Evolutionary conservation across 768 basidiomycete species (phyloP).

Genomic region (Mycena indigotica): DNA sequence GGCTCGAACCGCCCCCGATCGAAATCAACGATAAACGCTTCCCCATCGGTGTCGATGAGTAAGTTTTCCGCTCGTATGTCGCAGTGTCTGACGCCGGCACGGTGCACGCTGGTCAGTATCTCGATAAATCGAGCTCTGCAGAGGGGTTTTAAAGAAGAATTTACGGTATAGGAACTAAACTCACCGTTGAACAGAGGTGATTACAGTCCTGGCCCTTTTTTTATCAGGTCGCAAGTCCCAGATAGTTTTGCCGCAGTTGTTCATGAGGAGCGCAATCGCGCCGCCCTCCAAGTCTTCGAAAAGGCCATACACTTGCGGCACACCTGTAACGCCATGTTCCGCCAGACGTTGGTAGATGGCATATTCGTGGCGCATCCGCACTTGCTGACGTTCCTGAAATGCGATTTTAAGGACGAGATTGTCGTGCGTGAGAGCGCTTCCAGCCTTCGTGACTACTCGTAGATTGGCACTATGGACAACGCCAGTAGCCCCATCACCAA

Average conservation of each 20-base stretch:
- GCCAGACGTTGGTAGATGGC: slow-evolving; percentile 10
- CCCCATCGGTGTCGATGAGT: slow-evolving; percentile 8
- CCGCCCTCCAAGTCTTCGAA: slow-evolving; percentile 20
- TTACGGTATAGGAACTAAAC: background rate
- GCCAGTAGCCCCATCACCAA: slow-evolving; percentile 16
- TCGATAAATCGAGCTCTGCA: slow-evolving; percentile 10
- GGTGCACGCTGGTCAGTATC: slow-evolving; percentile 10
- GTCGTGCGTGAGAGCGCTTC: background rate
- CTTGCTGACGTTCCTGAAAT: slow-evolving; percentile 6
- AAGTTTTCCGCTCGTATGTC: slow-evolving; percentile 18
- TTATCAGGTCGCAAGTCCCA: slow-evolving; percentile 1
- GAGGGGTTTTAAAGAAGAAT: too few relatives aligned
- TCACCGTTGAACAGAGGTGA: slow-evolving; percentile 2
- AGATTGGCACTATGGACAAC: slow-evolving; percentile 12
- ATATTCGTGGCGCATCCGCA: slow-evolving; percentile 21
- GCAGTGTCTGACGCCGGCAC: slow-evolving; percentile 17
- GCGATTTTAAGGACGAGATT: slow-evolving; percentile 22
- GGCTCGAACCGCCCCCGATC: background rate
- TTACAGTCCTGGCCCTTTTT: background rate
- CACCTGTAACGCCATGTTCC: slow-evolving; percentile 10
- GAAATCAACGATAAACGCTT: slow-evolving; percentile 17
- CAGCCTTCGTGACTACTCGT: background rate
- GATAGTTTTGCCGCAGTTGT: slow-evolving; percentile 12
- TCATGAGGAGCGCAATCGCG: slow-evolving; percentile 20
- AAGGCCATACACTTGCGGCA: slow-evolving; percentile 16